Conservation (phyloP, 2,329 filamentous ascomycete genomes). For the Diaporthe ilicicola region DNA sequence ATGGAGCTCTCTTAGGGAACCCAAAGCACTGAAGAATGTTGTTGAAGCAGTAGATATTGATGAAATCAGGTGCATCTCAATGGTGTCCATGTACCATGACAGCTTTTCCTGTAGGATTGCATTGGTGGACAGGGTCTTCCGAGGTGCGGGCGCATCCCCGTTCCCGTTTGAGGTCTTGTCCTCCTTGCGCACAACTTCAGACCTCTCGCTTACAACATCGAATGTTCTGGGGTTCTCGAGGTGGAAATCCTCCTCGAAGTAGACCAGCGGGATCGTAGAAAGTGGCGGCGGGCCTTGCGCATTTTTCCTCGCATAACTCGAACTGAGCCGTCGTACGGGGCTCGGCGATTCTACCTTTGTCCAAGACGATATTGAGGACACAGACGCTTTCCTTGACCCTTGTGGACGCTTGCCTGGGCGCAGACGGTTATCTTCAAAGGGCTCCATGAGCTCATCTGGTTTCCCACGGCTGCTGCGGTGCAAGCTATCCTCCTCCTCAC, state of each 20-base stretch:
- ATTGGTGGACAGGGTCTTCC: constrained; percentile 93
- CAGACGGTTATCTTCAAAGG: constrained; percentile 54
- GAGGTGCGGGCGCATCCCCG: constrained; percentile 66
- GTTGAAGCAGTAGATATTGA: constrained; percentile 96
- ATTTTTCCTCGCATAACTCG: constrained; percentile 63
- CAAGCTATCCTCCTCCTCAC: constrained; percentile 68
- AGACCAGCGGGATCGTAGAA: constrained; percentile 90
- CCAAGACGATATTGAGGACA: constrained; percentile 58
- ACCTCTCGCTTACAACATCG: constrained; percentile 94
- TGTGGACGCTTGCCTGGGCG: constrained; percentile 53
- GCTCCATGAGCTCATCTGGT: constrained; percentile 53
- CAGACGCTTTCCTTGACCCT: constrained; percentile 50
- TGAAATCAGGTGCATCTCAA: constrained; percentile 95
- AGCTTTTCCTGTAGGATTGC: constrained; percentile 97
- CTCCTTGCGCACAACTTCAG: constrained; percentile 86
- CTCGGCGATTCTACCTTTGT: constrained; percentile 58
- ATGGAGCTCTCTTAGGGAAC: constrained; percentile 89
- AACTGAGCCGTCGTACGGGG: constrained; percentile 54
- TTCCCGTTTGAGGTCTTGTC: constrained; percentile 68
- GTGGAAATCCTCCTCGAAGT: constrained; percentile 94
- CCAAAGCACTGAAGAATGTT: constrained; percentile 94
- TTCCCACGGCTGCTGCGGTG: constrained; percentile 48
- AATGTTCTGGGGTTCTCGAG: constrained; percentile 96
- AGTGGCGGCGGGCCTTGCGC: constrained; percentile 82
- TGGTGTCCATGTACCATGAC: constrained; percentile 99